These are phyloP conservation scores for Tricholoma flavovirens DNA, from an alignment of 768 basidiomycete genomes.

Conservation along the genomic window DNA sequence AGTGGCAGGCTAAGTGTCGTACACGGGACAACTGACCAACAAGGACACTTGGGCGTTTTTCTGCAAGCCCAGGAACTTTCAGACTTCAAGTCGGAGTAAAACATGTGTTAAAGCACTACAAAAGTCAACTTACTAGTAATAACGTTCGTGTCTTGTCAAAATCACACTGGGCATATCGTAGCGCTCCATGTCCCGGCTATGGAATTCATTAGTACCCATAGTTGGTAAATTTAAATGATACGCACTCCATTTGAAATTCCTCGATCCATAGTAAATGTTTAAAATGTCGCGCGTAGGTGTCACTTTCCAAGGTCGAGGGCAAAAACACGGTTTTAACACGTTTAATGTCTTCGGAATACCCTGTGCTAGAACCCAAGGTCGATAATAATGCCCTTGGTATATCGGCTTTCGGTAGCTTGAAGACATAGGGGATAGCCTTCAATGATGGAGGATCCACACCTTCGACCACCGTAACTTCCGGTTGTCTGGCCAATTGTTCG, in stretches of 20 bases:
- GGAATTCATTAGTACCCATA: conserved; percentile 2
- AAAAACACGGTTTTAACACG: conserved; percentile 29
- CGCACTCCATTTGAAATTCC: conserved; percentile 24
- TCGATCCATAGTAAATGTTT: conserved; percentile 44
- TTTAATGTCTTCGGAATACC: conserved; percentile 18
- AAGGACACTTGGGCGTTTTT: conserved; percentile 52
- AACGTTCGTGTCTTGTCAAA: conserved; percentile 23
- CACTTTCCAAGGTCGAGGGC: conserved; percentile 29
- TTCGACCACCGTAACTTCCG: conserved; percentile 29
- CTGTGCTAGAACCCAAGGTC: conserved; percentile 21
- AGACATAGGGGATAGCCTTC: conserved; percentile 35
- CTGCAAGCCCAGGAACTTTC: conserved; percentile 45
- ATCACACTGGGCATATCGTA: conserved; percentile 32
- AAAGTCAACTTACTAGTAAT: conserved; percentile 31
- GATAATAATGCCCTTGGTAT: conserved; percentile 30
- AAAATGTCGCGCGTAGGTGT: conserved; percentile 39
- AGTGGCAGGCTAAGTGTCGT: background rate
- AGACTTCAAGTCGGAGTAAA: conserved; percentile 23
- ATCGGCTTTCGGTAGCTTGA: conserved; percentile 26
- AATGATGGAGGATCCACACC: conserved; percentile 35
- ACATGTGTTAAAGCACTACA: background rate
- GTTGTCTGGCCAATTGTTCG: conserved; percentile 18
- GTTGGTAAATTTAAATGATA: background rate
- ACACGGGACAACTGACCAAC: conserved; percentile 34
- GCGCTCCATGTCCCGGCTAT: conserved; percentile 32